Evolutionary conservation across 805 yeast genomes (phyloP), one percentile per base, ranked within the genome.

Genomic region (Kazachstania taianensis): DNA sequence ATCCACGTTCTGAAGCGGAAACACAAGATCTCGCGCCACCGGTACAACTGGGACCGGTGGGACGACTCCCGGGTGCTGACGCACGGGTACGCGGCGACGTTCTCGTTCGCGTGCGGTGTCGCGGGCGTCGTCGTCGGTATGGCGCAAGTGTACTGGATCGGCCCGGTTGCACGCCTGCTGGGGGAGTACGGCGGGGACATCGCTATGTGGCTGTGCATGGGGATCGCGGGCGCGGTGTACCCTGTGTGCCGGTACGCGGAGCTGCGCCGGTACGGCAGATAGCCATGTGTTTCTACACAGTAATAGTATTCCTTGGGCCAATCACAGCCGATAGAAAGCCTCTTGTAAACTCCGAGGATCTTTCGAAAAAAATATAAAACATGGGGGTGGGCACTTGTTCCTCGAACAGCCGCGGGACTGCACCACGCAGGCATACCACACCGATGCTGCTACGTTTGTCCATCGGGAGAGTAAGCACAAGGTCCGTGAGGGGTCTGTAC

Each of bases 121-220:
- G 81, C 73, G 0, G 94, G 94, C 32, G 94, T 84, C 1, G 84
- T 81, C 2, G 61, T 84, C 15, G 94, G 94, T 5, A 85, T 85
- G 96, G 69, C 81, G 18, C 96, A 85, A 55, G 81, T 76, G 5
- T 85, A 85, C 58, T 85, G 80, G 68, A 65, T 70, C 5, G 96
- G 94, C 0, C 84, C 84, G 0, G 46, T 84, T 8, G 94, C 94
- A 9, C 57, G 56, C 20, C 48, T 63, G 4, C 62, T 81, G 12
- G 94, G 94, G 15, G 75, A 67, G 5, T 55, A 57, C 41, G 86
- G 82, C 38, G 94, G 85, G 14, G 95, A 85, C 54, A 54, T 85
- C 28, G 96, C 92, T 17, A 76, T 79, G 72, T 81, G 87, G 75
- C 55, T 84, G 25, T 66, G 81, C 10, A 72, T 81, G 72, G 92